These are phyloP conservation scores for Wolfiporia cocos DNA, from an alignment of 1,284 basidiomycete species.

Conservation along the genomic window DNA sequence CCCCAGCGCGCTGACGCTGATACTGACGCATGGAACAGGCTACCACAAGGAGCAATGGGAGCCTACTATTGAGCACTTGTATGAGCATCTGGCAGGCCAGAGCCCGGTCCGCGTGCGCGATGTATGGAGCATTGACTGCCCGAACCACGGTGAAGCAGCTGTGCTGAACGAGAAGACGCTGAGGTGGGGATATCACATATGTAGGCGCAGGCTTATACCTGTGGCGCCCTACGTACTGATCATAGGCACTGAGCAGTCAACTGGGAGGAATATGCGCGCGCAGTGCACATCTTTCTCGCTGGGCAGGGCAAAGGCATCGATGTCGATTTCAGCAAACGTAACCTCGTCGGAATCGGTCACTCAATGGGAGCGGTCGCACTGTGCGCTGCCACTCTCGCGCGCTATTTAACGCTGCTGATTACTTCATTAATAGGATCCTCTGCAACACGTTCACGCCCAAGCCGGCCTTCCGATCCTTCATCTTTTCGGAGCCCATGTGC, in stretches of 20 bases:
- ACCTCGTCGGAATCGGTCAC: conserved; percentile 32
- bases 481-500: conserved; percentile 42
- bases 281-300: conserved; percentile 28
- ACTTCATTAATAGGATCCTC: conserved; percentile 30
- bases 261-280: conserved; percentile 32
- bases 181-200: conserved; percentile 1
- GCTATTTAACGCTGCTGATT: neutral
- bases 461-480: conserved; percentile 30
- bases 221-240: neutral
- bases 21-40: conserved; percentile 46
- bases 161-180: conserved; percentile 35
- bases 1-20: conserved; percentile 37
- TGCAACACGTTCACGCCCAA: conserved; percentile 32
- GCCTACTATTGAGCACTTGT: conserved; percentile 44
- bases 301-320: conserved; percentile 27
- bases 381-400: conserved; percentile 17
- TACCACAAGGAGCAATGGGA: conserved; percentile 56
- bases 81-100: conserved; percentile 8
- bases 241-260: neutral
- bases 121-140: conserved; percentile 46
- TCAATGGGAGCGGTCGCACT: conserved; percentile 34
- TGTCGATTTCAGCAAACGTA: conserved; percentile 28
- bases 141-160: conserved; percentile 50
- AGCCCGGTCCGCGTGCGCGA: conserved; percentile 34
- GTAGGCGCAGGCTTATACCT: neutral